Percentiles rank a stretch among this genome's conserved stretches.
These are phyloP conservation scores for Botrytis porri DNA, from an alignment of 2,329 filamentous ascomycete species.

Conservation along the genomic window DNA sequence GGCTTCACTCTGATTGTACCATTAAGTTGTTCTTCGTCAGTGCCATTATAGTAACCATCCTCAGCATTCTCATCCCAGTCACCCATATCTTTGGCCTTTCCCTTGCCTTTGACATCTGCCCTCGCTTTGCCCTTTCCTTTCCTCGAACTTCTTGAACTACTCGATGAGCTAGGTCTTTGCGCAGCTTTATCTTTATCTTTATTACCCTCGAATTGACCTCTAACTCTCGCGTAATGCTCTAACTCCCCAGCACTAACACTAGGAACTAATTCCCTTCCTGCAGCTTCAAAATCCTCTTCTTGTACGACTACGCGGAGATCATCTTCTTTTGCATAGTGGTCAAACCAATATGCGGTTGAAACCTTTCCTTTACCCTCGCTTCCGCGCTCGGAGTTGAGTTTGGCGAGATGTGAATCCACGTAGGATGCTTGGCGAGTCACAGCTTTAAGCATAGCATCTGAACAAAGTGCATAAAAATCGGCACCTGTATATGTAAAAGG, in stretches of 20 bases:
- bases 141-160: constrained; percentile 22
- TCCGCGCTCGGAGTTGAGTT: constrained; percentile 55
- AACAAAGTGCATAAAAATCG: constrained; percentile 95
- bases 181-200: constrained; percentile 38
- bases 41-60: constrained; percentile 25
- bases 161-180: constrained; percentile 9
- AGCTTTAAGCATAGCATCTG: constrained; percentile 97
- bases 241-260: constrained; percentile 91
- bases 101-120: constrained; percentile 27
- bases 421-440: constrained; percentile 83
- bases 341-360: constrained; percentile 91
- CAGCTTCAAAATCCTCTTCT: constrained; percentile 81
- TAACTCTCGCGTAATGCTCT: constrained; percentile 82
- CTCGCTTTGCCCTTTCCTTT: constrained; percentile 30
- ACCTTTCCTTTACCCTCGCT: constrained; percentile 42
- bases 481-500: constrained; percentile 97
- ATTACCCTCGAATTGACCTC: constrained; percentile 74
- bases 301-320: constrained; percentile 86
- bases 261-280: constrained; percentile 82
- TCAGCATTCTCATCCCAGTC: constrained; percentile 38
- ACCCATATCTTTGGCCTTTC: constrained; percentile 42
- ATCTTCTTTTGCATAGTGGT: constrained; percentile 78
- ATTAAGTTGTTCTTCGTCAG: constrained; percentile 17
- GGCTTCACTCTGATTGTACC: constrained; percentile 16
- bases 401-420: constrained; percentile 79